Base-by-base conservation (phyloP, 805 yeast genomes). In the Kurtzmaniella cleridarum region DNA sequence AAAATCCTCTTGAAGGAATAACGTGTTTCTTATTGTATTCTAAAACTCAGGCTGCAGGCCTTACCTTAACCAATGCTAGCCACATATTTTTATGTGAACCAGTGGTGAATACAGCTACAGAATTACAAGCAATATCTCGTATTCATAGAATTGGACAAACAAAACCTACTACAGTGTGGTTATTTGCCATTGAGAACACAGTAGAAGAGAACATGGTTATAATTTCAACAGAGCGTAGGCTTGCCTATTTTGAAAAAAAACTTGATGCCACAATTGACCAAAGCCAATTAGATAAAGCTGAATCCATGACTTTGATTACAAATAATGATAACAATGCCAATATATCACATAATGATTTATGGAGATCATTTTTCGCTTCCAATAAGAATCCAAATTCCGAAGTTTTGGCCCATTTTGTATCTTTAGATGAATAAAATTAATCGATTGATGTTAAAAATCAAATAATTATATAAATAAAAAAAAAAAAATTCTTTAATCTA, bases 61-160 rank as follows among this genome's bases (percentile, higher is more conserved):
- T 93, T 45, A 93, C 95, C 7, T 67, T 93, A 40, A 79, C 89
- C 7, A 91, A 91, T 64, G 98, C 98, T 0, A 84, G 85, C 2
- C 96, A 93, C 57, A 91, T 93, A 0, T 83, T 90, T 44, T 58
- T 93, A 4, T 85, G 97, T 57, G 98, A 93, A 61, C 98, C 98
- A 1, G 69, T 93, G 41, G 82, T 93, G 12, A 89, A 89, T 51
- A 78, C 90, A 1, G 83, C 95, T 2, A 69, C 89, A 35, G 98
- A 93, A 50, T 56, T 87, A 12, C 98, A 91, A 56, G 97, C 98
- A 0, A 84, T 90, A 39, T 86, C 95, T 36, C 74, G 98, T 45
- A 79, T 93, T 32, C 96, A 91, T 55, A 67, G 98, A 45, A 90
- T 91, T 54, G 98, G 98, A 0, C 98, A 93, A 59, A 73, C 71